Evolutionary conservation across 352 stramenopile species (phyloP), one percentile per base, ranked within the genome.

Genomic region (Pilasporangium apinafurcum): DNA sequence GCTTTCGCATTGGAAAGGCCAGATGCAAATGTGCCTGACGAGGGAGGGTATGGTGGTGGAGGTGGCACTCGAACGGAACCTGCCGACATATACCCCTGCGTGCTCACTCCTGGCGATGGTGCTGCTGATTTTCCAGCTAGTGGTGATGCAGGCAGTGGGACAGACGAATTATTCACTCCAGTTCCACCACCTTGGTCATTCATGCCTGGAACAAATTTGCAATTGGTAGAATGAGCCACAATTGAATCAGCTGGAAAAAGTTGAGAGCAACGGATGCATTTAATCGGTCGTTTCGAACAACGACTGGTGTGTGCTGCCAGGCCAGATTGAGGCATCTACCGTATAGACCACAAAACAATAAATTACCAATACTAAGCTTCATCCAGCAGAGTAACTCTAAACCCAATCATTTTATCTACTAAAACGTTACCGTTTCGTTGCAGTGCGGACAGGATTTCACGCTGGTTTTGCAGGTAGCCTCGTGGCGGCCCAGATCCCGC

Each of bases 261-360:
- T 38, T 91, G 69, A 25, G 68, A 85, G 48, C 79, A 91, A 16
- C 79, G 79, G 57, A 87, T 88, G 33, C 79, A 88, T 45, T 91
- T 91, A 49, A 91, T 88, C 3, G 76, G 76, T 2, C 79, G 70
- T 52, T 88, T 88, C 8, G 71, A 59, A 21, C 79, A 91, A 24
- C 76, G 69, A 32, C 61, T 59, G 16, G 67, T 68, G 48, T 90
- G 78, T 0, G 54, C 49, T 1, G 56, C 41, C 27, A 86, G 51
- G 13, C 60, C 54, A 8, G 71, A 60, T 30, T 67, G 70, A 0
- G 69, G 44, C 66, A 86, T 80, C 77, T 90, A 42, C 5, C 20
- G n/a, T 31, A 8, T 5, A 28, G 17, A 30, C n/a, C 13, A 21
- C 8, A 47, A n/a, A n/a, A 37, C 22, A 42, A 27, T 31, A 8